A percentile compares a stretch with the other conserved stretches of the same genome.
Evolutionary conservation across 176 grass and related monocot species (phyloP).

Genomic region (Hordeum vulgare): DNA sequence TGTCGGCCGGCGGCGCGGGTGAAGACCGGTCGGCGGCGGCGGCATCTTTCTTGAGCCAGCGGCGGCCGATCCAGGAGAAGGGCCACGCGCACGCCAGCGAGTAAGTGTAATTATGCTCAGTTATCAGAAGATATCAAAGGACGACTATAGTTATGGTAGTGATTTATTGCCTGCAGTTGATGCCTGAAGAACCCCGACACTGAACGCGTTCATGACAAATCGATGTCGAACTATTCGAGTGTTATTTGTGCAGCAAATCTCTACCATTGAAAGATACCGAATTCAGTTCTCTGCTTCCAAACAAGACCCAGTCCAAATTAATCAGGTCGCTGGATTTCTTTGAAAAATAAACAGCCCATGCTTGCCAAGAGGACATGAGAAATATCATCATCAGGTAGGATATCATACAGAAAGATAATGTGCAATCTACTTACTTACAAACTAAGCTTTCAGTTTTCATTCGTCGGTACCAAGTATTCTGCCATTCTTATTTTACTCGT

Average conservation of each 20-base stretch:
- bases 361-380: not conserved
- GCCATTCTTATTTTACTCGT: not conserved
- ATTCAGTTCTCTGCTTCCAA: slow-evolving; percentile 9
- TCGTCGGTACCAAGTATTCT: not conserved
- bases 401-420: not conserved
- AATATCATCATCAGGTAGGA: too few relatives aligned
- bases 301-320: not conserved
- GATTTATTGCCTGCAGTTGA: too few relatives aligned
- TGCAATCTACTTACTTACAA: not conserved
- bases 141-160: too few relatives aligned
- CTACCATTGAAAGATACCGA: slow-evolving; percentile 10
- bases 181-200: too few relatives aligned
- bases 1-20: too few relatives aligned
- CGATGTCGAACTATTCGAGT: not conserved
- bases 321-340: not conserved
- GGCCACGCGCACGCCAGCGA: too few relatives aligned
- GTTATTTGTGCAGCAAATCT: not conserved
- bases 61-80: too few relatives aligned
- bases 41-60: too few relatives aligned
- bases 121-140: too few relatives aligned
- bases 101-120: too few relatives aligned
- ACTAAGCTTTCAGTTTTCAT: slow-evolving; percentile 12
- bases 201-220: not conserved
- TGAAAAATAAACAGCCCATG: not conserved
- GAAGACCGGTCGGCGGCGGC: too few relatives aligned